Base-by-base conservation (phyloP, 1,284 basidiomycete genomes). In the Mycena citricolor region DNA sequence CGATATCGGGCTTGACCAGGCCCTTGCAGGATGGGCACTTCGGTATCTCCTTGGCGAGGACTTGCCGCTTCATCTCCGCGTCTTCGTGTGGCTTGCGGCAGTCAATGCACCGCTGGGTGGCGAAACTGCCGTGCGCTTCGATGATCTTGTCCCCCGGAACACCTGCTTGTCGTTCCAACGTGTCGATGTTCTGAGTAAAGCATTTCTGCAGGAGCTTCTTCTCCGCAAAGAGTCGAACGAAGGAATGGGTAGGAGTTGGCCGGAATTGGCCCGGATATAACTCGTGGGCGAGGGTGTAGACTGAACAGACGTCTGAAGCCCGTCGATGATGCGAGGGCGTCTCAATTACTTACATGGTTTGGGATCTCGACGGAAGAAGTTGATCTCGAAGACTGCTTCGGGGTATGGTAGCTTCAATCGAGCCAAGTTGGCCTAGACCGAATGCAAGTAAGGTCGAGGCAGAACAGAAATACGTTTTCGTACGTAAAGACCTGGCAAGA, bases 81-180 rank as follows among this genome's bases (percentile, higher is more conserved):
- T 76, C 77, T 35, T 83, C 77, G 52, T 76, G 90, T 0, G 71
- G 61, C 2, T 63, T 59, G 19, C 69, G 54, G 61, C 93, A 97
- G 14, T 78, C 69, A 11, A 95, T 79, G 58, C 94, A 97, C 44
- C 79, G 74, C 39, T 94, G 87, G 8, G 73, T 76, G 0, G 90
- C 89, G 55, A 94, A 94, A 56, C 86, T 91, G 1, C 94, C 95
- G 59, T 99, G 95, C 0, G 97, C 97, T 67, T 98, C 95, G 25
- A 98, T 76, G 47, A 99, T 83, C 55, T 79, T 79, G 17, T 80
- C 65, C 0, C 66, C 71, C 0, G 88, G 81, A 0, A 98, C 76
- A 6, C 91, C 91, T 0, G 93, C 88, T 1, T 83, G 76, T 3
- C 90, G 77, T 62, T 98, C 95, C 14, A 99, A 79, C 0, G 92